Conservation (phyloP, 345 rosid species). For the Gossypium australe region DNA sequence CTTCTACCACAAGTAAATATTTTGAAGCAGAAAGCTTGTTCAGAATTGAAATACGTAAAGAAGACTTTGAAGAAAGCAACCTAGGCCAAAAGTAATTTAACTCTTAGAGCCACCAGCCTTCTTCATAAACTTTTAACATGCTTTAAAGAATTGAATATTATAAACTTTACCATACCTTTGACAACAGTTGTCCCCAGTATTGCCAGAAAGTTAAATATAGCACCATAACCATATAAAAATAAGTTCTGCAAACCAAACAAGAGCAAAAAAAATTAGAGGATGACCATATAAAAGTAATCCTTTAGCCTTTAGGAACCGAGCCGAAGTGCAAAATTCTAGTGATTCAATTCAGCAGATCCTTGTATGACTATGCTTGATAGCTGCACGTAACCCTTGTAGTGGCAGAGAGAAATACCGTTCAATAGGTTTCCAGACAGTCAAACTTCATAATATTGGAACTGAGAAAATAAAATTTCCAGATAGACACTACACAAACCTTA, state of each 20-base stretch:
- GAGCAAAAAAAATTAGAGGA: slow-evolving; percentile 7
- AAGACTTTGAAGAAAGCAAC: neutral
- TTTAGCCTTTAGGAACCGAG: neutral
- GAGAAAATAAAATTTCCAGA: neutral
- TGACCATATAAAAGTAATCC: neutral
- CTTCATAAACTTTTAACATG: neutral
- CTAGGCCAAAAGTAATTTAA: neutral
- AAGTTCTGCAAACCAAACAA: slow-evolving; percentile 61
- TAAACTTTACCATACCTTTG: slow-evolving; percentile 48
- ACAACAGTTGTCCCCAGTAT: slow-evolving; percentile 55
- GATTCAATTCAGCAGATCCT: neutral
- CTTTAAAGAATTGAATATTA: neutral
- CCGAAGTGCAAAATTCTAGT: neutral
- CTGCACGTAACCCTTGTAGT: neutral
- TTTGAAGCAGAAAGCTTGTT: neutral
- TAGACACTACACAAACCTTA: neutral
- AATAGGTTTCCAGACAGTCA: neutral
- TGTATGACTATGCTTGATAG: neutral
- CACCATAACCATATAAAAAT: slow-evolving; percentile 97
- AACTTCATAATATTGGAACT: neutral
- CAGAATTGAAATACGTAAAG: neutral
- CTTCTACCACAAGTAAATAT: neutral
- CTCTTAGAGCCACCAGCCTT: neutral
- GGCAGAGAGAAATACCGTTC: neutral
- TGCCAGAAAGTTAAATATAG: slow-evolving; percentile 89